Base-by-base conservation (phyloP, 1,284 basidiomycete genomes). In the Marasmius tenuissimus region DNA sequence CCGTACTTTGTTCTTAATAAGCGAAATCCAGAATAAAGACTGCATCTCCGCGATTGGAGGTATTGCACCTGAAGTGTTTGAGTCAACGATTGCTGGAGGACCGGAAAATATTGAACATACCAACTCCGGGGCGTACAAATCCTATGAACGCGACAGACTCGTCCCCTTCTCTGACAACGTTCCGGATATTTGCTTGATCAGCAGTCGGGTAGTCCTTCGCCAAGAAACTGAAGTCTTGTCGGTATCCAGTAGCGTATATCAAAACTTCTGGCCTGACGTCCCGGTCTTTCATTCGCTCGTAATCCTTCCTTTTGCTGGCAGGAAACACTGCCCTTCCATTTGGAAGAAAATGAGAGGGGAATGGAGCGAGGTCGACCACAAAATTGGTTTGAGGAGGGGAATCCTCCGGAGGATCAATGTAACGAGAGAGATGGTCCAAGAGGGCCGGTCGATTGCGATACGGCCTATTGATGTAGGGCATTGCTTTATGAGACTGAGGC, bases 11-110 rank as follows among this genome's bases (percentile, higher is more conserved):
- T 75, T 73, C 62, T 80, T 79, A 22, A 86, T 70, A 7, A 87
- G 68, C 2, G 83, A 78, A 50, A 85, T 81, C 84, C 85, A 88
- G 63, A 87, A 81, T 71, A 87, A 84, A 0, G 80, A 73, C 67
- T 87, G 86, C 80, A 87, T 85, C 71, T 89, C 87, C 1, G 86
- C 81, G 58, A 88, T 85, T 0, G 87, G 86, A 0, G 87, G 87
- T 59, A 89, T 89, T 0, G 87, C 87, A 63, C 86, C 85, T 76
- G 53, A 47, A 6, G 27, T 45, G 11, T 27, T 11, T 33, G 40
- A 18, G 16, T 7, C 16, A 48, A 53, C 42, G 14, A 20, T 10
- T 34, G 18, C 11, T 37, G 34, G 40, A 16, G n/a, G 1, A n/a
- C 4, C 10, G 8, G 37, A 39, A 45, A n/a, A 1, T 22, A n/a